Base-by-base conservation (phyloP, 208 protist species). In the Strigomonas galati region DNA sequence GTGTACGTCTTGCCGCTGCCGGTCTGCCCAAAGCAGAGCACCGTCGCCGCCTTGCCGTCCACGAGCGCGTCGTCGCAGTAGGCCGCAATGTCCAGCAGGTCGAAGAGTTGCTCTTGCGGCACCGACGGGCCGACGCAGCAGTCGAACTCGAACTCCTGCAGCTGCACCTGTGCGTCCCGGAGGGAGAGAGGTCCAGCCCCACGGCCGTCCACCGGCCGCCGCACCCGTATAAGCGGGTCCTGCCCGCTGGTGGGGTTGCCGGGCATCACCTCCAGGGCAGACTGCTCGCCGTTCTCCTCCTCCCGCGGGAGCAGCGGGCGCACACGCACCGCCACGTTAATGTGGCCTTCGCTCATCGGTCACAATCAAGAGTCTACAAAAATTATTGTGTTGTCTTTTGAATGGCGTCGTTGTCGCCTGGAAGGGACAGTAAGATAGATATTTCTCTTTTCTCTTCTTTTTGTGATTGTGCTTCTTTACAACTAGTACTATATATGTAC, bases 1-100 rank as follows among this genome's bases (percentile, higher is more conserved):
- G 92, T 95, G 74, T 82, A 92, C 2, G 92, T 95, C 69, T 97
- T 97, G 14, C 92, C 92, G 32, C 87, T 93, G 52, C 91, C 90
- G 15, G 88, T 95, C 71, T 94, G 84, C 15, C 93, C 93, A 79
- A 94, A 97, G 66, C 86, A 92, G 30, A 97, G 76, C 5, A 97
- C 65, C 7, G 93, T 94, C 23, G 89, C 80, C 26, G 89, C 79
- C 49, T 81, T 76, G 0, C 93, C 93, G n/a, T 76, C 63, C 30
- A 86, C 69, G 19, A 82, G 27, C 10, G 93, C 93, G 44, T 84
- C 82, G 40, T 95, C 85, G 71, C 87, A 93, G 69, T 88, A 77
- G 1, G 65, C 60, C 2, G 57, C 49, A 21, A 97, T 74, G 40
- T 78, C 66, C 24, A 84, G 27, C 48, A 59, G 26, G 6, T 71